Evolutionary conservation across 768 basidiomycete species (phyloP), one percentile per base, ranked within the genome.

Genomic region (Russula sp.): DNA sequence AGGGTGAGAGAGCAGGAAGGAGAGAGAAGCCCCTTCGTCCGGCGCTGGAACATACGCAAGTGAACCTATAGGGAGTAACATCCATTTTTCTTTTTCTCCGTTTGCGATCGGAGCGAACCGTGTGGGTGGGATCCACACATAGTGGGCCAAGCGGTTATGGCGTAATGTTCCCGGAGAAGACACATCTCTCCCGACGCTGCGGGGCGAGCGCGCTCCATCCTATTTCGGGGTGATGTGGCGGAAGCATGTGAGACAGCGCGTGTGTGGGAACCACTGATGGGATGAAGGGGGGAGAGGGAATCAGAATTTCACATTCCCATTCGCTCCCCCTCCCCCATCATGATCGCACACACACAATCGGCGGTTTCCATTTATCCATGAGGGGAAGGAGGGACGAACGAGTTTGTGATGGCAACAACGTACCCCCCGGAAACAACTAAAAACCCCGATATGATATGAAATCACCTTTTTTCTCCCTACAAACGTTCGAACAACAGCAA

Each of bases 91-190:
- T 30, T 20, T 22, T 22, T 46, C 7, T 22, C 30, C 42, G 48
- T 50, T 36, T 49, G 57, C 32, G 57, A 59, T 59, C 51, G 51
- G 58, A 38, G 49, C 16, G 22, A 62, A 13, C 22, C 14, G 20
- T 46, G 57, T 50, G 62, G 59, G 57, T 50, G 62, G 59, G 22
- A 40, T 40, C 38, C 38, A 40, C 38, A 40, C 38, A 40, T 32
- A n/a, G 40, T 1, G 11, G 3, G 16, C 26, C 9, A 44, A 7
- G 38, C 1, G n/a, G 11, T 5, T 10, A n/a, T 40, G 26, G 53
- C 28, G 56, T 42, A 58, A 62, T 63, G 50, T 38, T 46, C 49
- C 65, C 61, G 11, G 65, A 66, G 64, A 16, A 36, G 61, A 40
- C 62, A 22, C 22, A 46, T 66, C 62, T 64, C 36, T 20, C 50